A percentile compares a stretch with the other conserved stretches of the same genome.
Conservation (phyloP, 768 basidiomycete genomes). For the Rhodotorula babjevae region DNA sequence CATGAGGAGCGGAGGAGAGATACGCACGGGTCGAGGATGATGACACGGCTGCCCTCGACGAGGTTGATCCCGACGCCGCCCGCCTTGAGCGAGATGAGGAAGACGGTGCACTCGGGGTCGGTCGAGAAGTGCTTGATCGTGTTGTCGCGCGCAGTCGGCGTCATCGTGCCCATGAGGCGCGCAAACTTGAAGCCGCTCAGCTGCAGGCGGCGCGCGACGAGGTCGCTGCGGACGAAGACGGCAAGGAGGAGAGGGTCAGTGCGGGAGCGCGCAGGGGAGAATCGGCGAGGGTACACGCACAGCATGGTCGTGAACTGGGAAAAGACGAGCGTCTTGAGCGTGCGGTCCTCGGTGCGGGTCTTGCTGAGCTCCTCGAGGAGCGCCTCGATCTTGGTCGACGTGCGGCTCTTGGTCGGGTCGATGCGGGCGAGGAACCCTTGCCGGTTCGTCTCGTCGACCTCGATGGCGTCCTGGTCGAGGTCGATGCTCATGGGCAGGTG, state of each 20-base stretch:
- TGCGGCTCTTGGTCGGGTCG: constrained; percentile 82
- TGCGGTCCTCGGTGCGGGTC: constrained; percentile 73
- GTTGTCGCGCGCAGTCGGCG: constrained; percentile 84
- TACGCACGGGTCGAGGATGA: constrained; percentile 49
- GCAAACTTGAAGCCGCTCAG: constrained; percentile 87
- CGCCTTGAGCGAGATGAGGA: constrained; percentile 87
- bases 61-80: constrained; percentile 84
- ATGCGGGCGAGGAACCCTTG: constrained; percentile 93
- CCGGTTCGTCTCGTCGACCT: constrained; percentile 65
- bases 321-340: constrained; percentile 94
- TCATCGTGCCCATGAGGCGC: constrained; percentile 92
- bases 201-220: constrained; percentile 88
- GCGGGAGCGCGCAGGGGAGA: too few species aligned
- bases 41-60: constrained; percentile 54
- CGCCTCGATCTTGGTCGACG: constrained; percentile 96
- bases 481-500: constrained; percentile 89
- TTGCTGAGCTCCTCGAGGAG: constrained; percentile 87
- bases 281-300: neutral
- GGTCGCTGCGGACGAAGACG: constrained; percentile 56
- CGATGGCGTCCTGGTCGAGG: constrained; percentile 86
- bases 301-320: constrained; percentile 91
- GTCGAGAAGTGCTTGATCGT: constrained; percentile 37
- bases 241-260: neutral
- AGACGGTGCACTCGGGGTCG: constrained; percentile 82
- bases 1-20: neutral